These are phyloP conservation scores for Lepidium sativum DNA, from an alignment of 345 rosid species.

Conservation along the genomic window DNA sequence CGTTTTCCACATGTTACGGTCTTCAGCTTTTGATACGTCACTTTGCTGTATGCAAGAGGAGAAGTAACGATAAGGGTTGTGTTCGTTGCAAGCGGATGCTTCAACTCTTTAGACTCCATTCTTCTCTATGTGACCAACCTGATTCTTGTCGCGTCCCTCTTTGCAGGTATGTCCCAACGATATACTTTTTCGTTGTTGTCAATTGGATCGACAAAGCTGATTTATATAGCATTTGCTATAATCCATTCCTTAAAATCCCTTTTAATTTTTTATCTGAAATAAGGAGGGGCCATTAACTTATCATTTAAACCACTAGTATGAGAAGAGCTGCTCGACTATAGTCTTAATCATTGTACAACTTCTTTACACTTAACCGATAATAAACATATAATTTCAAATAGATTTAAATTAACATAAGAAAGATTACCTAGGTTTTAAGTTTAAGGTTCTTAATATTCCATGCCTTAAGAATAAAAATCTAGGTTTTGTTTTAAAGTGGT, in stretches of 20 bases:
- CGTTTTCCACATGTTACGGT: slow-evolving; percentile 61
- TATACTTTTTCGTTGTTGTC: no score
- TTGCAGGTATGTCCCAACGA: slow-evolving; percentile 28
- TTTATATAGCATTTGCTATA: no score
- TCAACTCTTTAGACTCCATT: slow-evolving; percentile 85
- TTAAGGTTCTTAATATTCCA: neutral
- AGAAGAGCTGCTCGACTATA: no score
- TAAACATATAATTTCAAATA: no score
- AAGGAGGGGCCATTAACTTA: no score
- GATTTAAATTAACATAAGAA: no score
- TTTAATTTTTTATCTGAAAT: no score
- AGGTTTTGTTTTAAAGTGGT: neutral
- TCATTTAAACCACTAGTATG: no score
- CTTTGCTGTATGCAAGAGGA: slow-evolving; percentile 51
- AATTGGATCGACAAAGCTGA: no score
- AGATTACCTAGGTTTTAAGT: neutral
- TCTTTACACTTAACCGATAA: no score
- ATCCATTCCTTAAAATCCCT: no score
- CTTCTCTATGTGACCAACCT: slow-evolving; percentile 51
- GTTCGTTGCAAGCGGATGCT: slow-evolving; percentile 70
- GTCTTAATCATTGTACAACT: no score
- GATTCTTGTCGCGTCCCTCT: slow-evolving; percentile 76
- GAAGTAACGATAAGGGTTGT: slow-evolving; percentile 55
- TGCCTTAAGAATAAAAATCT: neutral
- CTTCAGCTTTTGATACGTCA: slow-evolving; percentile 65